These are phyloP conservation scores for Xylaria sp. DNA, from an alignment of 495 filamentous ascomycete genomes.

Conservation along the genomic window DNA sequence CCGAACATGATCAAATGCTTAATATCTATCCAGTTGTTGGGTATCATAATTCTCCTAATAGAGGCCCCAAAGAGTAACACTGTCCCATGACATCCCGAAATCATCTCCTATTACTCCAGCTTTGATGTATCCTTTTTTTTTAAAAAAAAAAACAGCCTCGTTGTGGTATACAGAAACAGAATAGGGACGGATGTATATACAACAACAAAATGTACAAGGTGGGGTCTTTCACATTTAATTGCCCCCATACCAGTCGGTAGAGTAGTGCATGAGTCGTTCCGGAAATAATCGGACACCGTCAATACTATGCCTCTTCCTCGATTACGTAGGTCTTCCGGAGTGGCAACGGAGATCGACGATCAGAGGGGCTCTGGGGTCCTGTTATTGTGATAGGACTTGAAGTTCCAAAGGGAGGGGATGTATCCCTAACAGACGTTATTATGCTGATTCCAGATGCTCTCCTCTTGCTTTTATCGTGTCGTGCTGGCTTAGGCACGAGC, in stretches of 20 bases:
- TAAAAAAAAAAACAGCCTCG: not conserved
- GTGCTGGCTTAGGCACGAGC: constrained; percentile 24
- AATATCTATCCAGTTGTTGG: not conserved
- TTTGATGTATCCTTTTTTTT: not conserved
- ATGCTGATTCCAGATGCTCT: constrained; percentile 6
- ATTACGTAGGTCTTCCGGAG: constrained; percentile 26
- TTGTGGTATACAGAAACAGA: not conserved
- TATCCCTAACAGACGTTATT: not conserved
- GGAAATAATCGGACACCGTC: not conserved
- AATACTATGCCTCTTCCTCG: constrained; percentile 24
- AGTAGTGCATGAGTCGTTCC: not conserved
- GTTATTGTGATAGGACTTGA: not conserved
- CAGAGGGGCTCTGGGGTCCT: not conserved
- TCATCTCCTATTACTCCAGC: not conserved
- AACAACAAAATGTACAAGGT: not conserved
- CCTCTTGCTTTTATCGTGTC: constrained; percentile 8
- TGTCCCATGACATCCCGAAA: not conserved
- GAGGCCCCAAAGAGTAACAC: not conserved
- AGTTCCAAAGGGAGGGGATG: not conserved
- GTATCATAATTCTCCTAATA: constrained; percentile 14
- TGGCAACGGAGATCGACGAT: constrained; percentile 9
- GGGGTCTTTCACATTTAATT: too few relatives aligned
- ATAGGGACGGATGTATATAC: constrained; percentile 9
- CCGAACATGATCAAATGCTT: not conserved
- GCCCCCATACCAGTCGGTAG: not conserved